phyloP scores from a whole-genome alignment of 2,329 filamentous ascomycete genomes.

The Colletotrichum orchidophilum region DNA sequence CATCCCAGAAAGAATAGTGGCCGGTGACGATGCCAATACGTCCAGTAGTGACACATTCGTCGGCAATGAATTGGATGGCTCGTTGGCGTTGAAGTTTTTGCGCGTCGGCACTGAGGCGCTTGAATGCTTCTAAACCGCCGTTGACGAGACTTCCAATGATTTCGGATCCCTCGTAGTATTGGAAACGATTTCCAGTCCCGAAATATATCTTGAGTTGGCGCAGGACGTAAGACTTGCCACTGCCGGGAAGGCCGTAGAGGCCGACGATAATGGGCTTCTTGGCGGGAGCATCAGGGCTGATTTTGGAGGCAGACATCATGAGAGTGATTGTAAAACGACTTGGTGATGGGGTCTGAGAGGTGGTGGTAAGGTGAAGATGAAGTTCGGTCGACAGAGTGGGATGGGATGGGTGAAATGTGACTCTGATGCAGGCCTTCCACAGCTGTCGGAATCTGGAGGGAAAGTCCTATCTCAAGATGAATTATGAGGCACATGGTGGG shows the following conservation, averaged over 20 bases:
- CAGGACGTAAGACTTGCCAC: constrained; percentile 61
- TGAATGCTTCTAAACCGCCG: constrained; percentile 60
- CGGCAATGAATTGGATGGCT: constrained; percentile 56
- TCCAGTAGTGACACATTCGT: constrained; percentile 44
- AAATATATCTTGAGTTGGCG: constrained; percentile 49
- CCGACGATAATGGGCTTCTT: constrained; percentile 55
- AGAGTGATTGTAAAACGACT: neutral
- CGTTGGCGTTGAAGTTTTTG: constrained; percentile 50
- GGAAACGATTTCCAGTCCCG: constrained; percentile 43
- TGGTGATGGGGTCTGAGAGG: neutral
- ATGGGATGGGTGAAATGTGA: neutral
- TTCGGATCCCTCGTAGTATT: constrained; percentile 63
- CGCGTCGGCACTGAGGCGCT: constrained; percentile 44
- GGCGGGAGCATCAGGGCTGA: neutral
- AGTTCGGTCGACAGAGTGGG: neutral
- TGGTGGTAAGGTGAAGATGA: neutral
- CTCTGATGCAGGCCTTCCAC: neutral
- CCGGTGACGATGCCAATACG: constrained; percentile 60
- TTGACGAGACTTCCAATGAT: constrained; percentile 52
- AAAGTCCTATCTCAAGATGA: neutral
- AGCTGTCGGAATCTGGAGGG: neutral
- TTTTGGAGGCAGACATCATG: neutral
- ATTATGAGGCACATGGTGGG: neutral
- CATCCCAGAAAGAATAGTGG: constrained; percentile 64
- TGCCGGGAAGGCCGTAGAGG: constrained; percentile 63